Conservation (phyloP, 352 stramenopile genomes). For the Pythium grandisporangium region DNA sequence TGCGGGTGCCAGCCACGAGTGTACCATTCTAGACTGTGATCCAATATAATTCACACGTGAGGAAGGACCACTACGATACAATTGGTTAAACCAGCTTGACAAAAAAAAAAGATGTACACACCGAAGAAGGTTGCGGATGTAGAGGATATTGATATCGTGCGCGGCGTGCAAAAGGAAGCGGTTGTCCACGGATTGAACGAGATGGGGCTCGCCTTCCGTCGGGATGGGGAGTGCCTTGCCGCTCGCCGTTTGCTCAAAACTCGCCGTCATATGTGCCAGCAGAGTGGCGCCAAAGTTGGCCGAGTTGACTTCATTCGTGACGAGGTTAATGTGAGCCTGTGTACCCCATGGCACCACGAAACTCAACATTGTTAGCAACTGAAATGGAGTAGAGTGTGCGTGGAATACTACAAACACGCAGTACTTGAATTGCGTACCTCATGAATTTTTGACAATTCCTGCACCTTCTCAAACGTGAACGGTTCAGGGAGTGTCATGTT, state of each 20-base stretch:
- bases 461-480: constrained; percentile 54
- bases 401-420: too few species aligned
- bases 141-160: constrained; percentile 77
- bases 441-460: constrained; percentile 45
- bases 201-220: constrained; percentile 32
- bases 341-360: too few species aligned
- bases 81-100: too few species aligned
- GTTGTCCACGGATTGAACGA: constrained; percentile 42
- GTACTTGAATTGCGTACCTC: too few species aligned
- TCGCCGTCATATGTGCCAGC: constrained; percentile 63
- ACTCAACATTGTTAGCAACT: not conserved
- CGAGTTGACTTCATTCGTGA: constrained; percentile 74
- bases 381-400: not conserved
- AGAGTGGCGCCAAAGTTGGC: constrained; percentile 69
- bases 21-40: constrained; percentile 50
- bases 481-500: constrained; percentile 61
- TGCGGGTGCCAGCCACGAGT: constrained; percentile 64
- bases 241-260: constrained; percentile 53
- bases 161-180: constrained; percentile 63
- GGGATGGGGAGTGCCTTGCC: constrained; percentile 27
- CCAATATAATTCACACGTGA: too few species aligned
- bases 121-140: constrained; percentile 64
- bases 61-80: not conserved
- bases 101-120: constrained; percentile 7
- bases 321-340: constrained; percentile 65